Base-by-base conservation (phyloP, 176 grass and related monocot genomes). In the Hordeum marinum region DNA sequence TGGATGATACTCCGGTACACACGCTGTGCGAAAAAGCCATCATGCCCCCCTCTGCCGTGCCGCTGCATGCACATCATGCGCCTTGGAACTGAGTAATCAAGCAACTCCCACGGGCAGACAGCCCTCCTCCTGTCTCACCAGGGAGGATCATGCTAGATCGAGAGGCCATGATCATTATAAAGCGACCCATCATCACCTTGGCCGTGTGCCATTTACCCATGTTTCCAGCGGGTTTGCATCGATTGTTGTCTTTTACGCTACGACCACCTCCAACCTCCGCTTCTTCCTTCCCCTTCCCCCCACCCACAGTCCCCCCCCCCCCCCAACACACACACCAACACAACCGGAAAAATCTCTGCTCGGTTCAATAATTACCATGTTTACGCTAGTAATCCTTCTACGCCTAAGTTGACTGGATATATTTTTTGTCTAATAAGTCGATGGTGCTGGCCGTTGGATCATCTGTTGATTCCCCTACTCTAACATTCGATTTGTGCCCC, bases 161-260 rank as follows among this genome's bases (percentile, higher is more conserved):
- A 72, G 68, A 72, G 60, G 40, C 18, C 87, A 89, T 50, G 24
- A 74, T 72, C 80, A 72, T 83, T 83, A 72, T 83, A 80, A 88
- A 85, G 60, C 20, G 36, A 27, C 5, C 0, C 45, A 80, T 84
- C 6, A 89, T 89, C 45, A 17, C 87, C 62, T 67, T 37, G 62
- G 83, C 15, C 62, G 46, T 78, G 62, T 26, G 83, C 74, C 83
- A 41, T 57, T 75, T 32, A 67, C 32, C 79, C 70, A 68, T 87
- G 71, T 55, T 81, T 75, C 85, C 69, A 66, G 76, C 26, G 59
- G 64, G 32, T 40, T 55, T 66, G 71, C 27, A 5, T 21, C 66
- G 3, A 7, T 18, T 5, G 40, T 31, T 31, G 61, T 80, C 40
- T 21, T 21, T 80, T n/a, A 43, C 40, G 40, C 61, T 45, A 80